These are phyloP conservation scores for Pyrenochaeta sp. DNA, from an alignment of 2,329 filamentous ascomycete species.

Conservation along the genomic window DNA sequence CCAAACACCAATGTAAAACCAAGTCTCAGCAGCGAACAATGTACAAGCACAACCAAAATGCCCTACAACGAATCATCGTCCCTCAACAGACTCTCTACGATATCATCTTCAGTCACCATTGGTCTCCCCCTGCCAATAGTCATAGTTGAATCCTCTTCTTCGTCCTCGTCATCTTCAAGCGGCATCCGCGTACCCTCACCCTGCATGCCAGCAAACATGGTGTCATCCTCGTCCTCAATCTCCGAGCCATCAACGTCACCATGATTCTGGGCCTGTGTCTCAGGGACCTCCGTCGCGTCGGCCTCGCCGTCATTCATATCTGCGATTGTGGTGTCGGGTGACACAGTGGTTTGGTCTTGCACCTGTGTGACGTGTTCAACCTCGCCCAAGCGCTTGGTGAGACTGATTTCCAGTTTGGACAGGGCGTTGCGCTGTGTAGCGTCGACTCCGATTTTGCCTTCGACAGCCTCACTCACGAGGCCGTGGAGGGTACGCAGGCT, in stretches of 20 bases:
- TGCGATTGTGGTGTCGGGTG: constrained; percentile 12
- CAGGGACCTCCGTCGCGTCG: constrained; percentile 21
- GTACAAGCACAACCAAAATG: neutral
- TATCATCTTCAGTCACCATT: constrained; percentile 42
- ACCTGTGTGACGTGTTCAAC: constrained; percentile 28
- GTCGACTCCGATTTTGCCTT: constrained; percentile 59
- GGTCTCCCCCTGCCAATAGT: constrained; percentile 8
- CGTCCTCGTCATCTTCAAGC: constrained; percentile 35
- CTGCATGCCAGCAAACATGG: constrained; percentile 42
- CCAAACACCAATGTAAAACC: too few relatives aligned
- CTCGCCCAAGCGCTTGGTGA: constrained; percentile 61
- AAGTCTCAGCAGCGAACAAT: neutral
- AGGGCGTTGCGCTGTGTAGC: constrained; percentile 61
- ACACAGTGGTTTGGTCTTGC: constrained; percentile 23
- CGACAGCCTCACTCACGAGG: constrained; percentile 57
- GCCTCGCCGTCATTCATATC: constrained; percentile 17
- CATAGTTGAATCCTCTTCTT: constrained; percentile 25
- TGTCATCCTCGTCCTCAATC: constrained; percentile 37
- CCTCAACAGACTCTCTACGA: constrained; percentile 41
- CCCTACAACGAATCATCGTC: neutral
- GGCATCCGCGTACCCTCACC: constrained; percentile 46
- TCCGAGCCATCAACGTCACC: constrained; percentile 20
- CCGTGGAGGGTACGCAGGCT: constrained; percentile 48
- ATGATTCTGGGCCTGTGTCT: constrained; percentile 15
- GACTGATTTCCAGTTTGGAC: constrained; percentile 58